Evolutionary conservation across 768 basidiomycete species (phyloP).

Genomic region (Xerocomellus chrysenteron): DNA sequence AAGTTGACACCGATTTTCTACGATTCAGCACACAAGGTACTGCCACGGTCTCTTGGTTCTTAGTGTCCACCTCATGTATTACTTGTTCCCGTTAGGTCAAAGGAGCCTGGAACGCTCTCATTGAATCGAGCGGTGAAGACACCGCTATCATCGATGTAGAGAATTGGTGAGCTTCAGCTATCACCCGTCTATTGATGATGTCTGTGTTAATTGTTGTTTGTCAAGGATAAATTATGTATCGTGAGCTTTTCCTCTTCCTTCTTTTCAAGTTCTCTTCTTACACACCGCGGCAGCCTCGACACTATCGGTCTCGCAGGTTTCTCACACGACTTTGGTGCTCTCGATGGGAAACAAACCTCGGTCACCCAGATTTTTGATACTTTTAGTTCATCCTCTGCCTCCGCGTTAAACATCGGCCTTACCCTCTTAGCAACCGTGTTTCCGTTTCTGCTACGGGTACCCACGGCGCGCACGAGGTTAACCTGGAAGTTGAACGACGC

Average conservation of each 20-base stretch:
- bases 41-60: neutral
- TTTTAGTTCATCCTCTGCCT: slow-evolving; percentile 24
- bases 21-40: slow-evolving; percentile 24
- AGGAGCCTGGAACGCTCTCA: slow-evolving; percentile 30
- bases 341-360: slow-evolving; percentile 46
- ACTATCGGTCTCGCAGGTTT: slow-evolving; percentile 62
- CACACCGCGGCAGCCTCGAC: slow-evolving; percentile 41
- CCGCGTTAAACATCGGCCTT: slow-evolving; percentile 30
- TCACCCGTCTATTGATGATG: too few relatives aligned
- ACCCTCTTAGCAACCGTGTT: slow-evolving; percentile 38
- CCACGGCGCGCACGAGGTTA: slow-evolving; percentile 35
- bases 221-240: slow-evolving; percentile 36
- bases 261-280: neutral
- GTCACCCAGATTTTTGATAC: slow-evolving; percentile 43
- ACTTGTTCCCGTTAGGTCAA: slow-evolving; percentile 21
- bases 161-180: slow-evolving; percentile 24
- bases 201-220: neutral
- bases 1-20: neutral
- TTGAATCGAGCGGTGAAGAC: slow-evolving; percentile 18
- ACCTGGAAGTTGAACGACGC: slow-evolving; percentile 32
- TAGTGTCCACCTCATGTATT: neutral
- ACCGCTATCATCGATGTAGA: slow-evolving; percentile 40
- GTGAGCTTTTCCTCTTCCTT: slow-evolving; percentile 11
- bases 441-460: slow-evolving; percentile 37
- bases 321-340: slow-evolving; percentile 54